Percentiles rank a stretch among this genome's conserved stretches.
These are phyloP conservation scores for Coemansia sp. DNA, from an alignment of 192 early-diverging fungal species.

Conservation along the genomic window DNA sequence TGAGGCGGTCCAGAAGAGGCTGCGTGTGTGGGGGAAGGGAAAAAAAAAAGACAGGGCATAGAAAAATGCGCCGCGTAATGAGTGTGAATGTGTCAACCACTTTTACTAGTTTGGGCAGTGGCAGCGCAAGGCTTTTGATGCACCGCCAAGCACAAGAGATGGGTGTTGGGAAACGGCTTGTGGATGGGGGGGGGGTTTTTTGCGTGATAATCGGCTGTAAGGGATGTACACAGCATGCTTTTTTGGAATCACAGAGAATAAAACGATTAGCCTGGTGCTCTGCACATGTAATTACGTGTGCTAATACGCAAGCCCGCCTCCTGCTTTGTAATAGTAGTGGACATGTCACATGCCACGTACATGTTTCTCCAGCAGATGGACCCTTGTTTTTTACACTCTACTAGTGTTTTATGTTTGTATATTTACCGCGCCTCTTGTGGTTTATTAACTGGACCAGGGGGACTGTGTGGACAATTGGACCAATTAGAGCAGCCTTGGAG, in stretches of 20 bases:
- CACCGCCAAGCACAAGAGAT: background rate
- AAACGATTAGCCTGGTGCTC: background rate
- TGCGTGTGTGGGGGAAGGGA: background rate
- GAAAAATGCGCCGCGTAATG: background rate
- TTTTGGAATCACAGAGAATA: background rate
- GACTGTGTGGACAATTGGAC: background rate
- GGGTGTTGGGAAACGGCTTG: background rate
- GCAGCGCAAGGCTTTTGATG: too few species aligned
- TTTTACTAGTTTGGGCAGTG: background rate
- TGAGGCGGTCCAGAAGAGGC: constrained; percentile 1
- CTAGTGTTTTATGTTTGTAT: background rate
- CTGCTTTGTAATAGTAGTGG: background rate
- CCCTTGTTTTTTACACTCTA: constrained; percentile 3
- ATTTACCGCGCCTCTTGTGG: background rate
- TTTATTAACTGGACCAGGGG: background rate
- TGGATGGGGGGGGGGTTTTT: background rate
- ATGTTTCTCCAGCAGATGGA: constrained; percentile 7
- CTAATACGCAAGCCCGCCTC: background rate
- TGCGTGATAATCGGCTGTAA: constrained; percentile 1
- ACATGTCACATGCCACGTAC: constrained; percentile 13
- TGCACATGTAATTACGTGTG: constrained; percentile 11
- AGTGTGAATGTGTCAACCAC: background rate
- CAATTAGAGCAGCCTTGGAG: background rate
- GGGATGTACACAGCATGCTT: background rate
- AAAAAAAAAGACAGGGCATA: background rate